Evolutionary conservation across 805 yeast species (phyloP).

Genomic region (Candida multigemmis): DNA sequence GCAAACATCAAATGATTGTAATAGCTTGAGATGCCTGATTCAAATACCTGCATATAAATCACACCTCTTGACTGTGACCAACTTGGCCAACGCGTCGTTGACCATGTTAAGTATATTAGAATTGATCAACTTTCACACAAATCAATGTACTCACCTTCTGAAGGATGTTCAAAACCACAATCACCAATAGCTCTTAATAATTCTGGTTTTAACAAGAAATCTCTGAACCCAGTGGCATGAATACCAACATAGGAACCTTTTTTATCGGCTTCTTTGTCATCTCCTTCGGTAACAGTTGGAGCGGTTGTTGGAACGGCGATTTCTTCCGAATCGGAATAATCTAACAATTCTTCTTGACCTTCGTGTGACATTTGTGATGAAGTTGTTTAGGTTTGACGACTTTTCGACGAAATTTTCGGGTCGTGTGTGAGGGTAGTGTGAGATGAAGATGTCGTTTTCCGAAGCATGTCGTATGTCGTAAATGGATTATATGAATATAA

Average conservation of each 20-base stretch:
- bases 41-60: no score
- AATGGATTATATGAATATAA: no score
- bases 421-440: neutral
- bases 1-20: no score
- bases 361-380: slow-evolving; percentile 66
- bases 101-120: no score
- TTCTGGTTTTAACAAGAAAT: slow-evolving; percentile 93
- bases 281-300: slow-evolving; percentile 33
- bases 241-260: slow-evolving; percentile 98
- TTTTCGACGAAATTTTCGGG: neutral
- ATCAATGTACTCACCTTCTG: slow-evolving; percentile 73
- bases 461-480: no score
- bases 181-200: slow-evolving; percentile 95
- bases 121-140: no score
- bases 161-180: slow-evolving; percentile 99
- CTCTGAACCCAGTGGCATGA: slow-evolving; percentile 98
- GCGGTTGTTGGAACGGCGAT: slow-evolving; percentile 57
- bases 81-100: no score
- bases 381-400: neutral
- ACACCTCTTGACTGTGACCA: no score
- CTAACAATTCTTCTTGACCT: slow-evolving; percentile 98
- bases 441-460: no score
- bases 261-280: slow-evolving; percentile 61
- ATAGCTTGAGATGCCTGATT: no score
- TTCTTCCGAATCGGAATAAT: slow-evolving; percentile 98